phyloP scores from a whole-genome alignment of 768 basidiomycete genomes.

The Gloeophyllum trabeum region DNA sequence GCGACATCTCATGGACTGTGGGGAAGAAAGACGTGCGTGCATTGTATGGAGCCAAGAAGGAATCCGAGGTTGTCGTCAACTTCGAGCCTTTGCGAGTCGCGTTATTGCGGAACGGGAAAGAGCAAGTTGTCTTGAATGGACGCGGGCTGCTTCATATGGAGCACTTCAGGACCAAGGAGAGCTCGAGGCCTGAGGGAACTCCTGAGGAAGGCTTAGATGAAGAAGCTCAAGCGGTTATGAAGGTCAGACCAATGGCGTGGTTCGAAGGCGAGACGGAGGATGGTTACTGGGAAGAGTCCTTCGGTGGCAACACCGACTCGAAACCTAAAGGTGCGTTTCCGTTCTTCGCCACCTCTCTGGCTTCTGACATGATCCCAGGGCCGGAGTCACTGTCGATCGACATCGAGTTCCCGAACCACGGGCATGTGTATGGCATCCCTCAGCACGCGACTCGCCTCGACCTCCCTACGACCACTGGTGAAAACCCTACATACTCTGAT shows the following conservation, averaged over 20 bases:
- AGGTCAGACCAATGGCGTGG: slow-evolving; percentile 53
- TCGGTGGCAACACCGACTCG: slow-evolving; percentile 77
- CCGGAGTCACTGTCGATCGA: slow-evolving; percentile 92
- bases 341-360: slow-evolving; percentile 2
- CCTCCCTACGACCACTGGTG: slow-evolving; percentile 80
- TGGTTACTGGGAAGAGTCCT: slow-evolving; percentile 85
- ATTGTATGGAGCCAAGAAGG: slow-evolving; percentile 51
- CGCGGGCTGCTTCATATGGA: slow-evolving; percentile 94
- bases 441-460: slow-evolving; percentile 89
- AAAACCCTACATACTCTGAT: slow-evolving; percentile 66
- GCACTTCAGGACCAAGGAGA: slow-evolving; percentile 73
- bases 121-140: slow-evolving; percentile 85
- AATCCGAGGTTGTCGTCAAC: slow-evolving; percentile 55
- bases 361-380: slow-evolving; percentile 33
- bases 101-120: slow-evolving; percentile 61
- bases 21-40: slow-evolving; percentile 57
- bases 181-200: slow-evolving; percentile 32
- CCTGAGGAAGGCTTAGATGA: slow-evolving; percentile 25
- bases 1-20: slow-evolving; percentile 49
- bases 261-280: slow-evolving; percentile 84
- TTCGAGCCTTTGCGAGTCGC: slow-evolving; percentile 71
- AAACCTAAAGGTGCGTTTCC: slow-evolving; percentile 83
- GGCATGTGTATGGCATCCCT: slow-evolving; percentile 90
- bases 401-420: slow-evolving; percentile 85
- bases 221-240: slow-evolving; percentile 38